Percentiles rank a stretch among this genome's conserved stretches.
Conservation (phyloP, 1,284 basidiomycete species). For the Grifola frondosa region DNA sequence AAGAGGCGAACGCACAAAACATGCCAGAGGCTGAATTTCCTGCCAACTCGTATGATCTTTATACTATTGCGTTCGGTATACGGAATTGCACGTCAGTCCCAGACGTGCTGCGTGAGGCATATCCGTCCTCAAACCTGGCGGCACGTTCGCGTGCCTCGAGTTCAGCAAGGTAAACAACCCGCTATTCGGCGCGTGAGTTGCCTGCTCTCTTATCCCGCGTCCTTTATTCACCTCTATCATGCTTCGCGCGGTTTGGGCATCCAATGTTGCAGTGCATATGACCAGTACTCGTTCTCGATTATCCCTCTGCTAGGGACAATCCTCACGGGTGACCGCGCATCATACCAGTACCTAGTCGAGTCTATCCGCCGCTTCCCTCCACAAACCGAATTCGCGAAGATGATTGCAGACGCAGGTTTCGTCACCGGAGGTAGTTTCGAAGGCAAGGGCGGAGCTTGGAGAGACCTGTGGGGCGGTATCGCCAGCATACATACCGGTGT, state of each 20-base stretch:
- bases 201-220: not conserved
- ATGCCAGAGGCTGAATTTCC: constrained; percentile 68
- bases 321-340: constrained; percentile 91
- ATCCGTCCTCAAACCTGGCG: constrained; percentile 95
- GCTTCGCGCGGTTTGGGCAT: constrained; percentile 4
- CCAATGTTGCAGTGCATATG: constrained; percentile 68
- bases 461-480: constrained; percentile 83
- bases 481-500: constrained; percentile 85
- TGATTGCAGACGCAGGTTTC: constrained; percentile 89
- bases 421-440: constrained; percentile 68
- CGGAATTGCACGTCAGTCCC: constrained; percentile 96
- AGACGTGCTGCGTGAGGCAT: constrained; percentile 85
- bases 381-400: constrained; percentile 86
- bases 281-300: constrained; percentile 95
- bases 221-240: not conserved
- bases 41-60: constrained; percentile 88
- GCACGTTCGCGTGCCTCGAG: constrained; percentile 94
- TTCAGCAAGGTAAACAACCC: constrained; percentile 96
- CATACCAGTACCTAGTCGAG: constrained; percentile 98
- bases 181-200: constrained; percentile 76
- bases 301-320: constrained; percentile 95
- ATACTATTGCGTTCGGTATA: constrained; percentile 99
- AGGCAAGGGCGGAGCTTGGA: constrained; percentile 87
- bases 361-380: constrained; percentile 94
- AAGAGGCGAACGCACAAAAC: constrained; percentile 91